These are phyloP conservation scores for Fomitopsis pulvina DNA, from an alignment of 768 basidiomycete genomes.

Conservation along the genomic window DNA sequence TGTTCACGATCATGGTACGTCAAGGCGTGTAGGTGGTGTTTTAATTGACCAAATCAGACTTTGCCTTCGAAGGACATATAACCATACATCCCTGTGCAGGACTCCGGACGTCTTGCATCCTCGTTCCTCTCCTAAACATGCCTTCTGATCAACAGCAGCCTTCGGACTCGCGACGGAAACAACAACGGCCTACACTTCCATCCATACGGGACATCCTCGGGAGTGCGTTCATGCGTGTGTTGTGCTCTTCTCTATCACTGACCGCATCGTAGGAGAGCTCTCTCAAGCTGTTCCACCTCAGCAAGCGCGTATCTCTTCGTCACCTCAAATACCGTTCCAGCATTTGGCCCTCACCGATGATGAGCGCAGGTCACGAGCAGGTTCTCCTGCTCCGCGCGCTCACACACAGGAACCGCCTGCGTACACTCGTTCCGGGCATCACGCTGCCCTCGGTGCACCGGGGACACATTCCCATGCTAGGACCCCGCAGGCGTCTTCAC, in stretches of 20 bases:
- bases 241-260: background rate
- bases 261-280: slow-evolving; percentile 16
- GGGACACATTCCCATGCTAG: slow-evolving; percentile 12
- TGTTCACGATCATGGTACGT: background rate
- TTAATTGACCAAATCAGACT: background rate
- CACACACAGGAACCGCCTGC: slow-evolving; percentile 10
- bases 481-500: slow-evolving; percentile 12
- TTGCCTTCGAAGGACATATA: background rate
- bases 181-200: slow-evolving; percentile 56
- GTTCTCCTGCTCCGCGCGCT: slow-evolving; percentile 12
- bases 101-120: background rate
- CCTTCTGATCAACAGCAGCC: slow-evolving; percentile 18
- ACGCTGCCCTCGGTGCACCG: slow-evolving; percentile 6
- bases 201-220: slow-evolving; percentile 65
- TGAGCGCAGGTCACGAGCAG: slow-evolving; percentile 9
- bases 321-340: slow-evolving; percentile 18
- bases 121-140: slow-evolving; percentile 10
- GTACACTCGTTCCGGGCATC: slow-evolving; percentile 8
- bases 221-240: slow-evolving; percentile 31
- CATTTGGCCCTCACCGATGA: slow-evolving; percentile 20
- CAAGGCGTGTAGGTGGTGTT: background rate
- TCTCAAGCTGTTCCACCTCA: slow-evolving; percentile 20
- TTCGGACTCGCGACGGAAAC: slow-evolving; percentile 14
- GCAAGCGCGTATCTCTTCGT: slow-evolving; percentile 13
- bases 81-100: background rate